A percentile compares a stretch with the other conserved stretches of the same genome.
Evolutionary conservation across 257 asterid species (phyloP).

Genomic region (Gentiana straminea): DNA sequence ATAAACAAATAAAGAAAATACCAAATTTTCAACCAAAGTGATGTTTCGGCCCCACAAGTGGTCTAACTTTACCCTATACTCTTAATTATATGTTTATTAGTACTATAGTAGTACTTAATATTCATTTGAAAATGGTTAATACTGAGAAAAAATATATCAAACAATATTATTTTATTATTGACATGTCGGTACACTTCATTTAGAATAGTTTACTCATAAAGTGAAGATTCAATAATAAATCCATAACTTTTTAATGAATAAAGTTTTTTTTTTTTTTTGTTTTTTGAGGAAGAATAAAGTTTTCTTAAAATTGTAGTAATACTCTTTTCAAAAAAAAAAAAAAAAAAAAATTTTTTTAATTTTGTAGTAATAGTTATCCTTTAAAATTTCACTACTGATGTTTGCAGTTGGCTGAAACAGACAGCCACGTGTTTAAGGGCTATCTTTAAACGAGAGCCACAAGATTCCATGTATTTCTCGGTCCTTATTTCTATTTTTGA

Average conservation of each 20-base stretch:
- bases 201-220: too few species aligned
- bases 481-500: constrained; percentile 17
- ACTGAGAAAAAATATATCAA: too few species aligned
- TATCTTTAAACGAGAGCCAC: constrained; percentile 62
- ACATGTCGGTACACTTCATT: too few species aligned
- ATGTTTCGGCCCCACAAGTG: neutral
- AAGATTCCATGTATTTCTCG: constrained; percentile 47
- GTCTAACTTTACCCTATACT: too few species aligned
- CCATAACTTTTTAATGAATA: neutral
- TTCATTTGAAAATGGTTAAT: too few species aligned
- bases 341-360: constrained; percentile 19
- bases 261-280: neutral
- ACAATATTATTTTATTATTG: too few species aligned
- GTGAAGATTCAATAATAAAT: too few species aligned
- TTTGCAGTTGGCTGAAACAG: constrained; percentile 25
- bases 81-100: too few species aligned
- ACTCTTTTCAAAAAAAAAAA: neutral
- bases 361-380: neutral
- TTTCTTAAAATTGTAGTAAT: neutral
- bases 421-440: constrained; percentile 50
- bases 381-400: too few species aligned
- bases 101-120: too few species aligned
- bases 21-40: neutral
- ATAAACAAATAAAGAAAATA: neutral
- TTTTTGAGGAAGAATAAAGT: neutral